phyloP scores from a whole-genome alignment of 768 basidiomycete species.

The Baorangia bicolor region DNA sequence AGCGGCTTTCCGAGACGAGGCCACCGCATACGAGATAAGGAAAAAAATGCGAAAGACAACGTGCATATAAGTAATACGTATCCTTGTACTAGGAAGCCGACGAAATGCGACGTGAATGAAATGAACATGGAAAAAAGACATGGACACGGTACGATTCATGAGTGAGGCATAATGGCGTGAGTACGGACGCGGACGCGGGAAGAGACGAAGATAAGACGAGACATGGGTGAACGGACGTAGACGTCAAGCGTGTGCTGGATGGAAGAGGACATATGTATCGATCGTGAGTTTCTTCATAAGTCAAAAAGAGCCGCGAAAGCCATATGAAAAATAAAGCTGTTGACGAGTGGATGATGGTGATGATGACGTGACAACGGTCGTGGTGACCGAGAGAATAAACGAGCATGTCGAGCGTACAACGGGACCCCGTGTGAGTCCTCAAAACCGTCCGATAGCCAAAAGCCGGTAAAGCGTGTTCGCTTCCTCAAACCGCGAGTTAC shows the following conservation, averaged over 20 bases:
- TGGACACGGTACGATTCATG: background rate
- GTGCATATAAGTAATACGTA: background rate
- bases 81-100: background rate
- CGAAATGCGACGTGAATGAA: background rate
- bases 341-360: background rate
- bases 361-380: background rate
- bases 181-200: background rate
- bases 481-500: constrained; percentile 72
- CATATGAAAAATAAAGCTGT: constrained; percentile 6
- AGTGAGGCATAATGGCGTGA: constrained; percentile 2
- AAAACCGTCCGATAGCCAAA: constrained; percentile 46
- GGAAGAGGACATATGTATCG: background rate
- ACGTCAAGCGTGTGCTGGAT: constrained; percentile 1
- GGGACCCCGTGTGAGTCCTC: background rate
- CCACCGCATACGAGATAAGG: background rate
- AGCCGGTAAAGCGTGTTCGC: constrained; percentile 70
- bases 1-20: background rate
- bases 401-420: background rate
- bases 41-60: background rate
- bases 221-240: background rate
- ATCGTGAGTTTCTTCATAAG: constrained; percentile 15
- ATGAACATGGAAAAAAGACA: background rate
- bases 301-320: constrained; percentile 11
- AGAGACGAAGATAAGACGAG: background rate
- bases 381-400: background rate